A percentile compares a stretch with the other conserved stretches of the same genome.
Evolutionary conservation across 164 flowering plant genomes (phyloP).

Genomic region (Kingdonia uniflora): DNA sequence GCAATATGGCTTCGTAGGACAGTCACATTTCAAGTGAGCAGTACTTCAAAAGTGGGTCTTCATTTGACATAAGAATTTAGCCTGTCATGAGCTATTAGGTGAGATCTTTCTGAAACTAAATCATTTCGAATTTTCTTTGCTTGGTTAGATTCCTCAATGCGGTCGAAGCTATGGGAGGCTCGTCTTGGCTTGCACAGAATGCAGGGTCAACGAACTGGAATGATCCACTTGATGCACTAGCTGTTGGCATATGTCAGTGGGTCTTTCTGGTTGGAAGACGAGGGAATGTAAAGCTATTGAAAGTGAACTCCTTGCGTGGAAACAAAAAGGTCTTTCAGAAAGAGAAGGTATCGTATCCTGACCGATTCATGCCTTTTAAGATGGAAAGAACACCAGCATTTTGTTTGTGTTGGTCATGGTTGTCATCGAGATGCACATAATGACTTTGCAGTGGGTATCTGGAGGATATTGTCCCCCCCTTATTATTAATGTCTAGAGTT

Average conservation of each 20-base stretch:
- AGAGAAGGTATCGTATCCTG: conserved; percentile 54
- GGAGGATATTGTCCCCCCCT: no score
- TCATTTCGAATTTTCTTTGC: conserved; percentile 6
- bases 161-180: conserved; percentile 71
- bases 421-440: no score
- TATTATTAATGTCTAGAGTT: no score
- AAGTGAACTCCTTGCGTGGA: conserved; percentile 75
- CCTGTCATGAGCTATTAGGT: not conserved
- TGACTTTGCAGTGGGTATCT: no score
- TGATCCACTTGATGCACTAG: conserved; percentile 51
- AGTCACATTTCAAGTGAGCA: no score
- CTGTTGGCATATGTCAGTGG: conserved; percentile 53
- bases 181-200: conserved; percentile 50
- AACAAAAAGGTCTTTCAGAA: conserved; percentile 61
- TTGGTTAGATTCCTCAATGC: conserved; percentile 64
- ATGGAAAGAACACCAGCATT: no score
- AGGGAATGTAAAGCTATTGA: conserved; percentile 68
- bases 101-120: conserved; percentile 9
- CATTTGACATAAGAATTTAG: not conserved
- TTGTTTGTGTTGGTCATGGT: no score
- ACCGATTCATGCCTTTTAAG: no score
- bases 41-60: not conserved
- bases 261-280: conserved; percentile 74
- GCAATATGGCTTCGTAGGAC: no score
- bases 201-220: conserved; percentile 61